Evolutionary conservation across 805 yeast species (phyloP).

Genomic region (Candida peoriensis): DNA sequence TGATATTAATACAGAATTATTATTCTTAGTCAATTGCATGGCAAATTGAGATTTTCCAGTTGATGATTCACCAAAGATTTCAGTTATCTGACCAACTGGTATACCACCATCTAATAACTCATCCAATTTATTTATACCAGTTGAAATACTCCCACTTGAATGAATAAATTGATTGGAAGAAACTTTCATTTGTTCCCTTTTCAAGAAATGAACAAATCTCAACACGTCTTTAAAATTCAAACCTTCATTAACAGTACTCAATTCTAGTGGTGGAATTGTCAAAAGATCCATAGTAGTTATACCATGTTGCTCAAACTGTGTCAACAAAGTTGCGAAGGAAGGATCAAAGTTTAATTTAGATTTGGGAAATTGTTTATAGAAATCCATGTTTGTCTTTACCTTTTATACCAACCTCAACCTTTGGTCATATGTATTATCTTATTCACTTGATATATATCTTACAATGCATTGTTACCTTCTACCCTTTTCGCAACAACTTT

Average conservation of each 20-base stretch:
- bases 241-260: constrained; percentile 28
- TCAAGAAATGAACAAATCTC: constrained; percentile 5
- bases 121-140: constrained; percentile 49
- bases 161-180: not conserved
- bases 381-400: no score
- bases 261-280: constrained; percentile 30
- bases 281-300: constrained; percentile 38
- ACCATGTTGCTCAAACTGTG: constrained; percentile 15
- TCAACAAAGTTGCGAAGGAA: constrained; percentile 26
- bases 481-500: no score
- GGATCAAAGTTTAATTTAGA: constrained; percentile 30
- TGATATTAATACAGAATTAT: constrained; percentile 61
- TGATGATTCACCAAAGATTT: constrained; percentile 79
- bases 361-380: constrained; percentile 35
- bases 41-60: constrained; percentile 83
- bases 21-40: constrained; percentile 53
- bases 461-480: no score
- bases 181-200: constrained; percentile 23
- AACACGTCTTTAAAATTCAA: constrained; percentile 22
- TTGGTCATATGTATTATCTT: no score
- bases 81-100: constrained; percentile 53
- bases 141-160: constrained; percentile 12
- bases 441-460: no score
- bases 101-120: constrained; percentile 51
- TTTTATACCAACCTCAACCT: no score